Conservation (phyloP, 2,329 filamentous ascomycete genomes). For the Ophiosphaerella korrae region DNA sequence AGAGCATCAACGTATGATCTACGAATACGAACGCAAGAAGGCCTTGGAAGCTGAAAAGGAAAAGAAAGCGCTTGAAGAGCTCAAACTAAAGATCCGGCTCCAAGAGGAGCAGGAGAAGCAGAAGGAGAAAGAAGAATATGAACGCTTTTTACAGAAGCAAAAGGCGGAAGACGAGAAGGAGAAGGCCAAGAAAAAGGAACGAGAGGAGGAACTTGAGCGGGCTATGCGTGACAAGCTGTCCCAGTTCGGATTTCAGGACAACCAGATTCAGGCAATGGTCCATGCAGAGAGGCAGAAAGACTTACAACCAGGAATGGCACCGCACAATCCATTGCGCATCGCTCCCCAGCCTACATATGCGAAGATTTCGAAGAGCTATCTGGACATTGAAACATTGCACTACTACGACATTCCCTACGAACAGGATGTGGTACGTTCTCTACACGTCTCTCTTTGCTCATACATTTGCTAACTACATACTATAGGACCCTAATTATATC, state of each 20-base stretch:
- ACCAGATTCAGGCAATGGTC: constrained; percentile 55
- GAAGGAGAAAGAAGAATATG: constrained; percentile 50
- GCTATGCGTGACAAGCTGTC: constrained; percentile 53
- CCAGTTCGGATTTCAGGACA: constrained; percentile 53
- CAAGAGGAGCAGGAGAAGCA: constrained; percentile 49
- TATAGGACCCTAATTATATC: constrained; percentile 52
- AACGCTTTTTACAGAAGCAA: constrained; percentile 48
- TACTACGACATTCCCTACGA: constrained; percentile 57
- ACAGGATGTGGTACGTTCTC: constrained; percentile 52
- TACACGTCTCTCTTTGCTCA: neutral
- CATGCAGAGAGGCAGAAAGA: constrained; percentile 53
- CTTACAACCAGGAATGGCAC: constrained; percentile 42
- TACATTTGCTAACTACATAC: constrained; percentile 6
- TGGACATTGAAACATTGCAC: constrained; percentile 53
- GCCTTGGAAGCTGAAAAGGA: constrained; percentile 43
- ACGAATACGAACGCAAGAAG: constrained; percentile 45
- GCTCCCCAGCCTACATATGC: constrained; percentile 51
- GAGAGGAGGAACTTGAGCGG: constrained; percentile 51
- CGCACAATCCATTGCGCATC: constrained; percentile 39
- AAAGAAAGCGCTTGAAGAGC: constrained; percentile 42
- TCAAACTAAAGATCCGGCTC: constrained; percentile 47
- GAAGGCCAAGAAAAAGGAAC: constrained; percentile 47
- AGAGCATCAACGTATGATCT: constrained; percentile 41
- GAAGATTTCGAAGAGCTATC: constrained; percentile 54
- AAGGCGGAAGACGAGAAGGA: constrained; percentile 50